Base-by-base conservation (phyloP, 106 monocot genomes). In the Allium cepa region DNA sequence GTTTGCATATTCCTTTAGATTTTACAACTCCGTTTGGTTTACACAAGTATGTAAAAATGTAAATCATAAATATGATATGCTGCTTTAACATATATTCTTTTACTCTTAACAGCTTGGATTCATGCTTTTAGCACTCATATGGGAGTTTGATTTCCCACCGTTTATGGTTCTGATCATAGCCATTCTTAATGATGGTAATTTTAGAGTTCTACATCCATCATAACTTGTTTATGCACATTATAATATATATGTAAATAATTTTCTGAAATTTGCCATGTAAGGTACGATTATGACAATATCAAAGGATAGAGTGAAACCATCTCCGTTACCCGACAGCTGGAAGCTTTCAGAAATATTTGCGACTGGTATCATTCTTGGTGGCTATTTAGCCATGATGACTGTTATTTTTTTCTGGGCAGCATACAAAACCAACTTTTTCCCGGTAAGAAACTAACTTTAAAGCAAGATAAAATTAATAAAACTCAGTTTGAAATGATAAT, bases 211-310 rank as follows among this genome's bases (percentile, higher is more conserved):
- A 22, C 3, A 18, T 59, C 9, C 9, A 10, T 9, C 65, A 8
- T 36, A 36, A 36, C 36, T 36, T 36, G 36, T 5, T 36, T 36
- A 36, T 36, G 4, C 36, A 36, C 36, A 36, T 15, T 48, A 3
- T 16, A n/a, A n/a, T 49, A 48, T 16, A 47, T 50, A 4, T 17
- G 14, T 18, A 57, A 45, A 47, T 57, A 13, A 12, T 8, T 17
- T 48, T 12, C 16, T 65, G 46, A n/a, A 58, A 8, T 11, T 71
- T 59, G 14, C 8, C 10, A 69, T 46, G 4, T 69, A 62, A 87
- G 87, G 87, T 65, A 87, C 82, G 27, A 87, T 87, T 52, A 87
- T 87, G 87, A 87, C 87, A 12, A 87, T 87, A 64, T 87, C 87
- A 56, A 87, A 87, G 67, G 87, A 87, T 64, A 74, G 82, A 64